These are phyloP conservation scores for Pythium angustatum DNA, from an alignment of 352 stramenopile genomes.

Conservation along the genomic window DNA sequence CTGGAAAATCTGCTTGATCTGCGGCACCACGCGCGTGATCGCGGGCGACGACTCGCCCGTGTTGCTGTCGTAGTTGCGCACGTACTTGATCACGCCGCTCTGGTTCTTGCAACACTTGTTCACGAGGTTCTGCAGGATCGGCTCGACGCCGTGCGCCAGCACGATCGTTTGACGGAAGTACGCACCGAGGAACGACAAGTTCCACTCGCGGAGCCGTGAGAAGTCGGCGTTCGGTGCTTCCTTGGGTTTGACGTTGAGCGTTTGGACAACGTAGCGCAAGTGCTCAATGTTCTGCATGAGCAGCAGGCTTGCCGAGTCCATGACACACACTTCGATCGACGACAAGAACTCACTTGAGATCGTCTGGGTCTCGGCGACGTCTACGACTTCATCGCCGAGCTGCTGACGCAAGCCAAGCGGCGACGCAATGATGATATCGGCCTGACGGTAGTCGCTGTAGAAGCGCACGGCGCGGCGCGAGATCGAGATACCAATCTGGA, in stretches of 20 bases:
- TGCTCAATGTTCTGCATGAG: conserved; percentile 85
- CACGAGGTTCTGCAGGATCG: conserved; percentile 57
- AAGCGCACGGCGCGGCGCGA: conserved; percentile 68
- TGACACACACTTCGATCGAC: conserved; percentile 79
- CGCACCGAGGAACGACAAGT: conserved; percentile 60
- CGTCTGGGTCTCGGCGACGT: conserved; percentile 32
- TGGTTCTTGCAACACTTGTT: conserved; percentile 64
- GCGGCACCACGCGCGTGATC: conserved; percentile 66
- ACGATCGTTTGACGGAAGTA: conserved; percentile 81
- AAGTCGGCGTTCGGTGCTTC: conserved; percentile 77
- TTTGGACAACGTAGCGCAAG: conserved; percentile 59
- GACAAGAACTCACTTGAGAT: conserved; percentile 72
- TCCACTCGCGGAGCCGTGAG: conserved; percentile 71
- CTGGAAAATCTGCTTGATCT: conserved; percentile 83
- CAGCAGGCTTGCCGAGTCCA: conserved; percentile 77
- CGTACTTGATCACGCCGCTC: conserved; percentile 52
- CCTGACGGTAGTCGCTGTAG: conserved; percentile 78
- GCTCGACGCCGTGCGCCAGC: conserved; percentile 62
- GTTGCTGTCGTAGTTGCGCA: conserved; percentile 50
- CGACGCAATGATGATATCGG: conserved; percentile 76
- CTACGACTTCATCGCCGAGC: conserved; percentile 65
- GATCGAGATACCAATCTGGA: conserved; percentile 74
- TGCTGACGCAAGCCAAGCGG: conserved; percentile 69
- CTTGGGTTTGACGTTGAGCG: conserved; percentile 63
- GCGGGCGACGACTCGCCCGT: conserved; percentile 43